phyloP scores from a whole-genome alignment of 495 filamentous ascomycete species.

The Tuber borchii region DNA sequence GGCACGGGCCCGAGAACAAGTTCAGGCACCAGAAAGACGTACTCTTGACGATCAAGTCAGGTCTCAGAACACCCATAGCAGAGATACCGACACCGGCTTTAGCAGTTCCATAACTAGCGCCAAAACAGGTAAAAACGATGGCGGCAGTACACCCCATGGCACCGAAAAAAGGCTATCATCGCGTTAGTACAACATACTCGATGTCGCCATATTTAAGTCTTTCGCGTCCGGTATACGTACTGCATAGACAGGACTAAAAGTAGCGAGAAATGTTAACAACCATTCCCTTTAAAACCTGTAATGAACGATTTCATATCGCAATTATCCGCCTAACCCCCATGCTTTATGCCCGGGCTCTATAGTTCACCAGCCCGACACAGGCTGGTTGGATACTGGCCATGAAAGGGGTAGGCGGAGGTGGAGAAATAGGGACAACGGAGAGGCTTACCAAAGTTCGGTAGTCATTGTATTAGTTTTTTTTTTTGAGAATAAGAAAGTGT shows the following conservation, averaged over 20 bases:
- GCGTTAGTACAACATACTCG: conserved; percentile 32
- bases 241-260: conserved; percentile 87
- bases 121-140: conserved; percentile 98
- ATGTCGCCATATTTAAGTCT: conserved; percentile 32
- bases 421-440: conserved; percentile 16
- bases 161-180: conserved; percentile 88
- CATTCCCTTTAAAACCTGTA: background rate
- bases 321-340: conserved; percentile 4
- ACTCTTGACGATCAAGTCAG: conserved; percentile 99
- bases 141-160: conserved; percentile 97
- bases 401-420: conserved; percentile 7
- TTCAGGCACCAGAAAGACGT: conserved; percentile 44
- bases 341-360: background rate
- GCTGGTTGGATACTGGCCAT: conserved; percentile 5
- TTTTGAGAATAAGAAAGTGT: background rate
- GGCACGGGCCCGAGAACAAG: conserved; percentile 3
- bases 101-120: conserved; percentile 95
- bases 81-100: conserved; percentile 99
- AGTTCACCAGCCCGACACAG: conserved; percentile 6
- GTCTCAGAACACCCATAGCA: conserved; percentile 93
- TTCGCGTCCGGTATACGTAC: conserved; percentile 58
- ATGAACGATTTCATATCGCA: conserved; percentile 1
- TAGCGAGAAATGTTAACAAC: conserved; percentile 43
- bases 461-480: conserved; percentile 24
- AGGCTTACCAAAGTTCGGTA: conserved; percentile 41